phyloP scores from a whole-genome alignment of 768 basidiomycete genomes.

The Dentipellis fragilis region DNA sequence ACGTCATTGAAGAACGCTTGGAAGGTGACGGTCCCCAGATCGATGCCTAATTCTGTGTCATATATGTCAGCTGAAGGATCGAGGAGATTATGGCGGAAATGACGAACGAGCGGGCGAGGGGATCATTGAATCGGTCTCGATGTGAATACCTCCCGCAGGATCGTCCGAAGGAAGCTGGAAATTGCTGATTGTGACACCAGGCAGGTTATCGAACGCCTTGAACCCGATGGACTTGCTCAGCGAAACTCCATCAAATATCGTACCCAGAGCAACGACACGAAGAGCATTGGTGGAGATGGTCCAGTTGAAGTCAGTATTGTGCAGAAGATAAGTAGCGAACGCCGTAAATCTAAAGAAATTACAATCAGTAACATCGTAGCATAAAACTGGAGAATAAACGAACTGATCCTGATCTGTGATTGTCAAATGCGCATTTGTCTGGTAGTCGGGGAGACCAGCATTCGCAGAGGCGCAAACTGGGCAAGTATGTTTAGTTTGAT shows the following conservation, averaged over 20 bases:
- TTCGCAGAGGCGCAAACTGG: slow-evolving; percentile 62
- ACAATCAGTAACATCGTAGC: too few species aligned
- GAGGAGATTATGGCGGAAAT: neutral
- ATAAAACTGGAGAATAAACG: slow-evolving; percentile 13
- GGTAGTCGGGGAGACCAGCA: slow-evolving; percentile 54
- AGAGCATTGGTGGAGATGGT: slow-evolving; percentile 58
- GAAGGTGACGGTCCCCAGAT: slow-evolving; percentile 57
- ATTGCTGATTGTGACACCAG: slow-evolving; percentile 61
- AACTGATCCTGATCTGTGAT: slow-evolving; percentile 45
- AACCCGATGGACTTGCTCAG: slow-evolving; percentile 52
- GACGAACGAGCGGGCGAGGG: slow-evolving; percentile 57
- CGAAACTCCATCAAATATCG: slow-evolving; percentile 55
- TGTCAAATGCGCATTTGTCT: slow-evolving; percentile 37
- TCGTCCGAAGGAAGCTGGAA: slow-evolving; percentile 63
- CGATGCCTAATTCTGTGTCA: slow-evolving; percentile 54
- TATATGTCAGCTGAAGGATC: neutral
- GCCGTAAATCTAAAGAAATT: slow-evolving; percentile 39
- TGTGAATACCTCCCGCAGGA: slow-evolving; percentile 57
- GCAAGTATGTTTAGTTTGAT: neutral
- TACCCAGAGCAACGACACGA: slow-evolving; percentile 54
- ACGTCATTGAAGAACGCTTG: slow-evolving; percentile 46
- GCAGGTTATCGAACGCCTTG: slow-evolving; percentile 63
- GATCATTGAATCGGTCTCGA: slow-evolving; percentile 57
- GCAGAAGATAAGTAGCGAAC: slow-evolving; percentile 57
- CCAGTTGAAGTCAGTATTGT: slow-evolving; percentile 58